Evolutionary conservation across 495 filamentous ascomycete species (phyloP).

Genomic region (Xylaria castorea): DNA sequence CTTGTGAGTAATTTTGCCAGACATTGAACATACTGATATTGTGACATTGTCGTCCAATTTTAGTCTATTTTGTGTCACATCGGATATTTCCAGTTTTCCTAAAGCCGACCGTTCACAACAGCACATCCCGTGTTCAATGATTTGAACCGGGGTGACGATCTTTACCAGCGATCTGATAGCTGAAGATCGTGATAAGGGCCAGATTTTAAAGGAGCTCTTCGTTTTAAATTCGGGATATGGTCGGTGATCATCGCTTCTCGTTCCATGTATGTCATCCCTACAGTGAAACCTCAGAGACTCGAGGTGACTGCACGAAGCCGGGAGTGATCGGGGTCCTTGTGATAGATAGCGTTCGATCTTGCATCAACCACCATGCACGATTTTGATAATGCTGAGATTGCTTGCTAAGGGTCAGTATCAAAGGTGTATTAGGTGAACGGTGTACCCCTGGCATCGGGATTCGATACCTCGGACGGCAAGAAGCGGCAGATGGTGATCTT

Average conservation of each 20-base stretch:
- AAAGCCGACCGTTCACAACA: background rate
- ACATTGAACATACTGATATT: background rate
- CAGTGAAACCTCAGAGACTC: background rate
- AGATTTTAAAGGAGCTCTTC: background rate
- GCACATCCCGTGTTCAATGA: background rate
- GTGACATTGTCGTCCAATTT: background rate
- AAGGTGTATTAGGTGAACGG: conserved; percentile 4
- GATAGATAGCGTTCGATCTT: conserved; percentile 15
- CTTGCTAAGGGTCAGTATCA: background rate
- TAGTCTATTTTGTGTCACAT: background rate
- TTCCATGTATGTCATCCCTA: background rate
- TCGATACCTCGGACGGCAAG: background rate
- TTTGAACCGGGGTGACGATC: background rate
- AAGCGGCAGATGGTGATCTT: background rate
- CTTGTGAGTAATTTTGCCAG: background rate
- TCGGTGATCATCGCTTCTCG: background rate
- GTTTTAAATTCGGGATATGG: conserved; percentile 4
- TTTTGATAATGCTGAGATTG: background rate
- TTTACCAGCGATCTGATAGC: background rate
- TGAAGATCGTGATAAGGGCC: background rate
- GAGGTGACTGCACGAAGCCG: conserved; percentile 9
- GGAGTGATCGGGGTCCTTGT: conserved; percentile 12
- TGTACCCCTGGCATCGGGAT: conserved; percentile 16
- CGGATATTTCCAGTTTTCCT: background rate
- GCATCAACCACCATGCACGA: conserved; percentile 16